phyloP scores from a whole-genome alignment of 352 stramenopile species.

The Aphanomyces stellatus region DNA sequence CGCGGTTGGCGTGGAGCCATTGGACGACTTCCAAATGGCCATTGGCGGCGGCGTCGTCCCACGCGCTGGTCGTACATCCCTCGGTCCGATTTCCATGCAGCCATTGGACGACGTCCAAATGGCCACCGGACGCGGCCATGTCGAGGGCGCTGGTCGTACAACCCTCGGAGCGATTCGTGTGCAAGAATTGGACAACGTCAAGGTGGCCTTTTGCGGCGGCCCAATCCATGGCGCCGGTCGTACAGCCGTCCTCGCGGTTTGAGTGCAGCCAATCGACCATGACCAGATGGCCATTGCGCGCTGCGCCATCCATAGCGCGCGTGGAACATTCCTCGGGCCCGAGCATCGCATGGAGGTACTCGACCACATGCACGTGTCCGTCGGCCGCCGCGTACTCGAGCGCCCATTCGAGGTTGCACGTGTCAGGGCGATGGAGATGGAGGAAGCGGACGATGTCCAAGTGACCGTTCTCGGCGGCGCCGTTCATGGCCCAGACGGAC shows the following conservation, averaged over 20 bases:
- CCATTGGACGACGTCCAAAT: conserved; percentile 4
- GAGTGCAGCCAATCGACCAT: conserved; percentile 4
- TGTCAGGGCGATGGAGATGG: neutral
- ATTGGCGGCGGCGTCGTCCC: conserved; percentile 1
- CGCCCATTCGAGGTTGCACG: neutral
- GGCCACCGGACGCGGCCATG: neutral
- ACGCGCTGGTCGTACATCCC: conserved; percentile 6
- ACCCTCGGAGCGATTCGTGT: neutral
- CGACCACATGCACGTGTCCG: neutral
- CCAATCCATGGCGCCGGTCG: conserved; percentile 2
- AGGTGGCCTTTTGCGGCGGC: neutral
- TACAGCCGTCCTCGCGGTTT: conserved; percentile 12
- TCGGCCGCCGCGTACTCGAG: conserved; percentile 4
- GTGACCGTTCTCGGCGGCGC: conserved; percentile 4
- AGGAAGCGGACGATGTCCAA: neutral
- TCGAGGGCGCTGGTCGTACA: conserved; percentile 14
- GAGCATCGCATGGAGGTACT: neutral
- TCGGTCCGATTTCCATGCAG: conserved; percentile 10
- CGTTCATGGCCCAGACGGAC: conserved; percentile 2
- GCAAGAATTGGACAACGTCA: conserved; percentile 7
- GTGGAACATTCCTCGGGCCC: neutral
- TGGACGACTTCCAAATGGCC: conserved; percentile 6
- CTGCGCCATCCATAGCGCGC: conserved; percentile 13
- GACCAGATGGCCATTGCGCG: conserved; percentile 9
- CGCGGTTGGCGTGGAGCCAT: neutral